Evolutionary conservation across 805 yeast species (phyloP), one percentile per base, ranked within the genome.

Genomic region (Pichia kluyveri): DNA sequence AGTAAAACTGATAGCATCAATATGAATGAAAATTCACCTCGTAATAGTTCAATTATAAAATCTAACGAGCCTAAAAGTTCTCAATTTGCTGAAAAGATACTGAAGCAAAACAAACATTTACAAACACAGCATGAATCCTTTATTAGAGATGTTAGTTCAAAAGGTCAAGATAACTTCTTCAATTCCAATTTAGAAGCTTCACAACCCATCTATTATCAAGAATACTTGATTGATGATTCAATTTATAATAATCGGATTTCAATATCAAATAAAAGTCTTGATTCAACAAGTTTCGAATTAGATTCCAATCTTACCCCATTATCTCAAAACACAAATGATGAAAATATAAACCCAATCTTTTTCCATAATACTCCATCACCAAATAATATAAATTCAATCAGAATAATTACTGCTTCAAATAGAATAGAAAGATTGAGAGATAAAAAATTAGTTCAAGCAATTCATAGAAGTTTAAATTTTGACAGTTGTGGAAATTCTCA

Each of bases 321-420:
- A 34, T 37, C 48, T 36, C 12, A 18, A 3, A 19, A 38, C 10
- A 17, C 17, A 17, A 38, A 30, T 15, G 31, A 46, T 43, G 50
- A 47, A 39, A 43, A 38, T 32, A 43, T 47, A 8, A 47, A 47
- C 15, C 50, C 50, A 6, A 14, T 43, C 2, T 47, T 43, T 36
- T 47, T 39, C 15, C 50, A 47, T 38, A 31, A 43, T 23, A 47
- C 50, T 10, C 50, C 50, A 9, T 47, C 50, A 15, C 50, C 50
- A 31, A 40, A 44, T 10, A 44, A 47, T 11, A 8, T n/a, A 1
- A 38, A 38, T 39, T 47, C 50, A n/a, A 47, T 47, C 8, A 43
- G 50, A 36, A 36, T 47, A 3, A 38, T 47, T 4, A 47, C 50
- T 3, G 38, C 47, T n/a, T 47, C 50, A 40, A 47, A 47, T 38